These are phyloP conservation scores for Chondrus crispus DNA, from an alignment of 23 red algal species.

Conservation along the genomic window DNA sequence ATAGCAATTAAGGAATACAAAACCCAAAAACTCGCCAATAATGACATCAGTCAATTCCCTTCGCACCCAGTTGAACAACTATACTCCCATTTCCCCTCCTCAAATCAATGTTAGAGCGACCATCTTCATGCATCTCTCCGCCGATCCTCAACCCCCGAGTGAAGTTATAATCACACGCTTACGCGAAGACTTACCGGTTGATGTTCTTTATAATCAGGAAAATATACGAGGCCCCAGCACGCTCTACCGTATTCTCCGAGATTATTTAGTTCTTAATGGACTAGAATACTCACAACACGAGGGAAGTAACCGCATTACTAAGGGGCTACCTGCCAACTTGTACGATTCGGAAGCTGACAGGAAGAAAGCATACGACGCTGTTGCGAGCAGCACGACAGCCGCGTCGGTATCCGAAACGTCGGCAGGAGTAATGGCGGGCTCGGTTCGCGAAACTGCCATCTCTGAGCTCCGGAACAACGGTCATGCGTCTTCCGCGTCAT, in stretches of 20 bases:
- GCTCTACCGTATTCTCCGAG: not conserved
- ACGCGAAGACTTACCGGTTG: not conserved
- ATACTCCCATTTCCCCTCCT: too few species aligned
- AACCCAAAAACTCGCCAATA: too few species aligned
- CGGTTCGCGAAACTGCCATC: too few species aligned
- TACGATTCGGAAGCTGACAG: not conserved
- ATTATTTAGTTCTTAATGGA: not conserved
- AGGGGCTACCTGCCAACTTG: not conserved
- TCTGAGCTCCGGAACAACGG: too few species aligned
- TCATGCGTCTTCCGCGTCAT: too few species aligned
- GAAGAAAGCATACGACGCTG: not conserved
- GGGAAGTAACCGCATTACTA: not conserved
- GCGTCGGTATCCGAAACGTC: too few species aligned
- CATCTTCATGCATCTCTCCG: not conserved
- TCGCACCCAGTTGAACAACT: too few species aligned
- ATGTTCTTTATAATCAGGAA: not conserved
- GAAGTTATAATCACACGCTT: not conserved
- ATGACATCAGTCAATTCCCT: too few species aligned
- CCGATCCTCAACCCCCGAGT: not conserved
- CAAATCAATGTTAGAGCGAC: not conserved
- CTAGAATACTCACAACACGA: not conserved
- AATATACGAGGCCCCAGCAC: not conserved
- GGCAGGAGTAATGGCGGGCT: too few species aligned
- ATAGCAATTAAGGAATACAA: too few species aligned
- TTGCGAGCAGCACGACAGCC: not conserved